These are phyloP conservation scores for Nitzschia sp. DNA, from an alignment of 108 stramenopile species.

Conservation along the genomic window DNA sequence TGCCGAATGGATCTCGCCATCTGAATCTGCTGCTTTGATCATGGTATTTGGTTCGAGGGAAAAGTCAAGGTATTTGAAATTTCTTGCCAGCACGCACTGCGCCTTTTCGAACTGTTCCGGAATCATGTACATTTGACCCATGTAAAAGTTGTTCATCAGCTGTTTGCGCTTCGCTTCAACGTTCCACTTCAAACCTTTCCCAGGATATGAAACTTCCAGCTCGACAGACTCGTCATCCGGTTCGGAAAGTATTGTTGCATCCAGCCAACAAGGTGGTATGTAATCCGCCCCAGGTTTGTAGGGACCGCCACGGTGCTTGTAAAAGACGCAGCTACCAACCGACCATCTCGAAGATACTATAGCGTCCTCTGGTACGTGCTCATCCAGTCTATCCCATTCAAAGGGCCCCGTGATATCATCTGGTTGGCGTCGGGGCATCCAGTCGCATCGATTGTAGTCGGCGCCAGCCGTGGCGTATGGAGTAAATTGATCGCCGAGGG, in stretches of 20 bases:
- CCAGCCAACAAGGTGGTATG: slow-evolving; percentile 26
- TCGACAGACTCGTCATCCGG: slow-evolving; percentile 1
- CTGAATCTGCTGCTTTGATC: not conserved
- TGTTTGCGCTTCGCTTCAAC: slow-evolving; percentile 4
- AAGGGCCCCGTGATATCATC: not conserved
- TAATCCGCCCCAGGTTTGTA: not conserved
- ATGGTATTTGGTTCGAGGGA: slow-evolving; percentile 11
- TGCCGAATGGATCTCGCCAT: slow-evolving; percentile 1
- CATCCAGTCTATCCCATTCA: slow-evolving; percentile 6
- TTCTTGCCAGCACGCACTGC: slow-evolving; percentile 14
- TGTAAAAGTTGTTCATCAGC: slow-evolving; percentile 27
- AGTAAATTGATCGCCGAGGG: slow-evolving; percentile 22
- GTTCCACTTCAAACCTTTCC: slow-evolving; percentile 8
- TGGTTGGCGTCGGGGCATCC: slow-evolving; percentile 23
- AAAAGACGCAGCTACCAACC: slow-evolving; percentile 25
- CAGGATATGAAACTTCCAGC: slow-evolving; percentile 20
- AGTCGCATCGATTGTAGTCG: slow-evolving; percentile 15
- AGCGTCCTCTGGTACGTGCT: slow-evolving; percentile 20
- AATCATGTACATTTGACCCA: slow-evolving; percentile 31
- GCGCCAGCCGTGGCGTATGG: slow-evolving; percentile 6
- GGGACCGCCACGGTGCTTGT: slow-evolving; percentile 29
- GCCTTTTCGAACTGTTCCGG: slow-evolving; percentile 14
- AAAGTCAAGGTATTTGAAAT: slow-evolving; percentile 24
- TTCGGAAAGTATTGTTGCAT: slow-evolving; percentile 14
- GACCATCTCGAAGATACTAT: slow-evolving; percentile 6